Conservation (phyloP, 352 stramenopile species). For the Phytophthora nicotianae region DNA sequence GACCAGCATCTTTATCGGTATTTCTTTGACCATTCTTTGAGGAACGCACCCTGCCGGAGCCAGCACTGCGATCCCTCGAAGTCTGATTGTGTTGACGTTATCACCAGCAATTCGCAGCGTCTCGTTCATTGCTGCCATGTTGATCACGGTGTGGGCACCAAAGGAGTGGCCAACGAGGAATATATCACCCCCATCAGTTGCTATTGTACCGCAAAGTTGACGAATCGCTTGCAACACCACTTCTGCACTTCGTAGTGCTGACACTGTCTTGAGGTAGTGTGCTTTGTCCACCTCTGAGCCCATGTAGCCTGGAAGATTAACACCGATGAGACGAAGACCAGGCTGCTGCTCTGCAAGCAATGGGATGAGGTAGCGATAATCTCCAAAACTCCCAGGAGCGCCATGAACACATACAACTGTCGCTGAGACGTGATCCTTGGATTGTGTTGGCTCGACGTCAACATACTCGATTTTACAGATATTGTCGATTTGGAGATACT, state of each 20-base stretch:
- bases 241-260: slow-evolving; percentile 34
- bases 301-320: slow-evolving; percentile 49
- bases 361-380: slow-evolving; percentile 65
- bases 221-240: slow-evolving; percentile 39
- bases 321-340: slow-evolving; percentile 33
- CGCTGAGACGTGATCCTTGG: neutral
- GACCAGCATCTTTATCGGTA: slow-evolving; percentile 35
- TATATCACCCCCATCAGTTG: slow-evolving; percentile 20
- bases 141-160: slow-evolving; percentile 38
- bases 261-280: slow-evolving; percentile 40
- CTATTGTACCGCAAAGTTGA: slow-evolving; percentile 30
- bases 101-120: slow-evolving; percentile 20
- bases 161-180: slow-evolving; percentile 45
- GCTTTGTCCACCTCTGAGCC: slow-evolving; percentile 38
- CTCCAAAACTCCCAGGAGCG: slow-evolving; percentile 50
- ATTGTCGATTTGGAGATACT: slow-evolving; percentile 35
- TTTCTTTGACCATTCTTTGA: slow-evolving; percentile 45
- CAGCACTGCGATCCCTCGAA: slow-evolving; percentile 48
- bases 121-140: slow-evolving; percentile 35
- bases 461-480: slow-evolving; percentile 51
- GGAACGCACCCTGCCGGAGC: slow-evolving; percentile 47
- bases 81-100: slow-evolving; percentile 13
- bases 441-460: slow-evolving; percentile 22
- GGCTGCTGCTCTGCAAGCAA: slow-evolving; percentile 35
- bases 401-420: slow-evolving; percentile 66